These are phyloP conservation scores for Amanita pseudoporphyria DNA, from an alignment of 768 basidiomycete species.

Conservation along the genomic window DNA sequence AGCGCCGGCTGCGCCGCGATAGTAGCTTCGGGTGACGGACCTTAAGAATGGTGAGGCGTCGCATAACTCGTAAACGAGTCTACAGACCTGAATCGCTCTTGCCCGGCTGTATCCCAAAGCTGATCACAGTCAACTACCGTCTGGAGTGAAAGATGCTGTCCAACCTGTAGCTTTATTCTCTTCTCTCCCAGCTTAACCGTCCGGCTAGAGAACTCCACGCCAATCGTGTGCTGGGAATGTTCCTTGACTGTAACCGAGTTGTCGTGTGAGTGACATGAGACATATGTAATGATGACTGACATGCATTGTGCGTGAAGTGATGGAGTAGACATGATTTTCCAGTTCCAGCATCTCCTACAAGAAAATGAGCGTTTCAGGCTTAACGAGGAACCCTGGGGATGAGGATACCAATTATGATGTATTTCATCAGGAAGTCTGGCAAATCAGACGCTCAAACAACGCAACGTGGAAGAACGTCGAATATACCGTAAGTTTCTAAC, in stretches of 20 bases:
- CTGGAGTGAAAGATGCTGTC: conserved; percentile 14
- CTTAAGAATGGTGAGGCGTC: conserved; percentile 25
- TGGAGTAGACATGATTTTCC: conserved; percentile 97
- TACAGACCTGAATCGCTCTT: conserved; percentile 80
- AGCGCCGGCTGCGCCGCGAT: conserved; percentile 87
- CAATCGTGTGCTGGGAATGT: conserved; percentile 96
- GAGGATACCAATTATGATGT: conserved; percentile 82
- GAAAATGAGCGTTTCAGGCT: conserved; percentile 3
- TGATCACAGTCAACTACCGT: conserved; percentile 22
- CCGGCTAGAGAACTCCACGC: conserved; percentile 94
- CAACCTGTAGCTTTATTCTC: conserved; percentile 89
- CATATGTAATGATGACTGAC: conserved; percentile 38
- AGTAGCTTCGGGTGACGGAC: conserved; percentile 92
- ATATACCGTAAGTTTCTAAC: conserved; percentile 84
- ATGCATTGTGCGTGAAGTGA: conserved; percentile 93
- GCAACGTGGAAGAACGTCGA: not conserved
- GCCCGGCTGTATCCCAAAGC: conserved; percentile 97
- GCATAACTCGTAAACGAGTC: not conserved
- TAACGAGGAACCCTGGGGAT: conserved; percentile 7
- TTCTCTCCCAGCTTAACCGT: conserved; percentile 91
- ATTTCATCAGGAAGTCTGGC: conserved; percentile 96
- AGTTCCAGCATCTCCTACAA: conserved; percentile 85
- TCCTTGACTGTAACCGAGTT: conserved; percentile 65
- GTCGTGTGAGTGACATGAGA: conserved; percentile 8
- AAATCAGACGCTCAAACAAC: conserved; percentile 12